Percentiles rank a stretch among this genome's conserved stretches.
phyloP scores from a whole-genome alignment of 192 early-diverging fungal genomes.

The Entomortierella lignicola region DNA sequence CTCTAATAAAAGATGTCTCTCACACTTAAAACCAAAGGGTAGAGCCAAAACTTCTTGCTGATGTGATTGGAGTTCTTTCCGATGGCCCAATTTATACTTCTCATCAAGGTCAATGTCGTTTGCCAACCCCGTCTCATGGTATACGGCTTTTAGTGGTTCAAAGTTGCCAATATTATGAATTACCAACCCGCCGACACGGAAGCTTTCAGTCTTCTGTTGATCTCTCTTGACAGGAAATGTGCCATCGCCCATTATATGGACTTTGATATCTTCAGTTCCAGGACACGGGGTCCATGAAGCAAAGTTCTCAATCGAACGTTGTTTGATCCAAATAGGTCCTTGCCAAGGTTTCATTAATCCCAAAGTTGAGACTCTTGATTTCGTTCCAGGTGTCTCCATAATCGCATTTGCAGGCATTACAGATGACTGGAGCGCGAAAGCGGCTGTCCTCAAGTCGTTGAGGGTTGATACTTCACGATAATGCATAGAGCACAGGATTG shows the following conservation, averaged over 20 bases:
- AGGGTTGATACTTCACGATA: conserved; percentile 18
- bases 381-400: neutral
- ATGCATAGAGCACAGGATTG: conserved; percentile 16
- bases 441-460: conserved; percentile 11
- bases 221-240: neutral
- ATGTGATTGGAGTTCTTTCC: neutral
- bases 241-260: neutral
- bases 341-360: neutral
- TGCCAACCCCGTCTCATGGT: conserved; percentile 14
- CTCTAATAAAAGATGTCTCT: neutral
- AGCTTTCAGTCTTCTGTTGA: neutral
- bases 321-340: neutral
- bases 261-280: neutral
- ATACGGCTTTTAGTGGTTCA: neutral
- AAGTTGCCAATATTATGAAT: conserved; percentile 15
- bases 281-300: neutral
- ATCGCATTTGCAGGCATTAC: neutral
- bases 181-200: conserved; percentile 7
- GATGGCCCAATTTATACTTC: neutral
- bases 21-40: conserved; percentile 14
- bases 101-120: conserved; percentile 20
- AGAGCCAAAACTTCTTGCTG: conserved; percentile 1
- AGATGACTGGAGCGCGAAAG: conserved; percentile 6
- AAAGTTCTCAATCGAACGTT: neutral
- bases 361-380: neutral